Percentiles rank a stretch among this genome's conserved stretches.
Evolutionary conservation across 345 rosid genomes (phyloP).

Genomic region (Limnanthes douglasii): DNA sequence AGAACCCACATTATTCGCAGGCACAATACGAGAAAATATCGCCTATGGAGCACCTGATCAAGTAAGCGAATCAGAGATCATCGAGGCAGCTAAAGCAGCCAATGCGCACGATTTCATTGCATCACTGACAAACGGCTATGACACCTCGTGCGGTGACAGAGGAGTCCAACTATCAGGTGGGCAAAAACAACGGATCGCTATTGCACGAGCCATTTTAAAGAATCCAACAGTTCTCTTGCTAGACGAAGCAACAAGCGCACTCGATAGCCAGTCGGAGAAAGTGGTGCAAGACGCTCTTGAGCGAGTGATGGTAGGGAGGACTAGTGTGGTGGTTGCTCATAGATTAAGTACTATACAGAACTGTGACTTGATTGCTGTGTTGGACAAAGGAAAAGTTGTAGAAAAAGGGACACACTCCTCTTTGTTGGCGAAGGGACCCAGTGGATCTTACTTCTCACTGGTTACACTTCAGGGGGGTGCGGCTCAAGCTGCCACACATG

Average conservation of each 20-base stretch:
- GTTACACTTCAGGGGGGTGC: no score
- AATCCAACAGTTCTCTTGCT: conserved; percentile 68
- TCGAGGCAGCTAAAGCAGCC: conserved; percentile 42
- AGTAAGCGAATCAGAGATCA: conserved; percentile 27
- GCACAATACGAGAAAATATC: conserved; percentile 53
- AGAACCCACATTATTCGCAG: conserved; percentile 48
- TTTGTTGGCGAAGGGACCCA: conserved; percentile 37
- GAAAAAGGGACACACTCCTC: conserved; percentile 67
- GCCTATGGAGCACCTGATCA: conserved; percentile 23
- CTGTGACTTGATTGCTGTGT: conserved; percentile 49
- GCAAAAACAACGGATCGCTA: conserved; percentile 81
- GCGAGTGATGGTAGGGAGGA: conserved; percentile 37
- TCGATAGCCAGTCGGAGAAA: conserved; percentile 69
- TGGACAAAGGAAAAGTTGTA: conserved; percentile 49
- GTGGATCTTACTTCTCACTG: no score
- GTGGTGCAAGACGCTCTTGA: conserved; percentile 68
- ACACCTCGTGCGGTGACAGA: conserved; percentile 74
- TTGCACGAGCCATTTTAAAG: conserved; percentile 69
- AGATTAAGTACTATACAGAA: conserved; percentile 56
- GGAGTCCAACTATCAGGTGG: conserved; percentile 97
- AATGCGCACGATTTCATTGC: conserved; percentile 62
- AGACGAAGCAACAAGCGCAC: conserved; percentile 93
- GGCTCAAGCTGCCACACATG: no score
- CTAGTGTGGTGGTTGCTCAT: conserved; percentile 64
- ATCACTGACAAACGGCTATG: conserved; percentile 29